These are phyloP conservation scores for Exophiala aquamarina DNA, from an alignment of 2,329 filamentous ascomycete species.

Conservation along the genomic window DNA sequence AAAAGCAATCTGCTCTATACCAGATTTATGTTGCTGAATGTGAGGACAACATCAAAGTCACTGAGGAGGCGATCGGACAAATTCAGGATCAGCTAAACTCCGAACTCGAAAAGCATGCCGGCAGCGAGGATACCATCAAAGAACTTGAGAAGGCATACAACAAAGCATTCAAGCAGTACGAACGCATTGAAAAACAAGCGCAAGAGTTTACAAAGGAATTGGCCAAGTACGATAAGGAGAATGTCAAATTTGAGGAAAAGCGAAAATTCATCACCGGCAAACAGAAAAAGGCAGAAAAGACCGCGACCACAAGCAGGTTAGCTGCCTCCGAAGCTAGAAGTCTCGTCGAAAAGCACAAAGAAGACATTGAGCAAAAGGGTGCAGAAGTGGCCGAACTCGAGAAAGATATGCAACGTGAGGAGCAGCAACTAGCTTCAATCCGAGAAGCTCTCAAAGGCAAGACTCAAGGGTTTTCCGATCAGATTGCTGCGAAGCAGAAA, in stretches of 20 bases:
- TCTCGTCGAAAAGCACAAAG: conserved; percentile 72
- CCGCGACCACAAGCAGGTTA: conserved; percentile 73
- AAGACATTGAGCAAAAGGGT: conserved; percentile 74
- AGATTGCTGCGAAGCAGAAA: conserved; percentile 91
- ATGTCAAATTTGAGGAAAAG: conserved; percentile 97
- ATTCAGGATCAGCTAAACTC: conserved; percentile 83
- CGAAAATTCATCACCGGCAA: conserved; percentile 89
- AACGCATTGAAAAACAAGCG: conserved; percentile 76
- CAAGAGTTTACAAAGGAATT: conserved; percentile 81
- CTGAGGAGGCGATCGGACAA: conserved; percentile 84
- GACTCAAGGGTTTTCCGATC: conserved; percentile 88
- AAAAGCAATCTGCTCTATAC: conserved; percentile 89
- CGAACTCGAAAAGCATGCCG: conserved; percentile 88
- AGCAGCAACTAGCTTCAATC: conserved; percentile 78
- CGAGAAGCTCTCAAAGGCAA: conserved; percentile 90
- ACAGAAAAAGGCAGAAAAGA: conserved; percentile 92
- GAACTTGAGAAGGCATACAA: conserved; percentile 82
- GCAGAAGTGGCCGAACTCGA: conserved; percentile 77
- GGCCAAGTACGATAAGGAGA: conserved; percentile 91
- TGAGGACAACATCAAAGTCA: conserved; percentile 82
- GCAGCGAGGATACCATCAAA: conserved; percentile 87
- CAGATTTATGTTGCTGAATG: conserved; percentile 89
- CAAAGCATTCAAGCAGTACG: conserved; percentile 78
- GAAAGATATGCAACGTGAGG: conserved; percentile 71
- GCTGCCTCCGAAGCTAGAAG: conserved; percentile 72